Base-by-base conservation (phyloP, 495 filamentous ascomycete genomes). In the Penicillium verhagenii region DNA sequence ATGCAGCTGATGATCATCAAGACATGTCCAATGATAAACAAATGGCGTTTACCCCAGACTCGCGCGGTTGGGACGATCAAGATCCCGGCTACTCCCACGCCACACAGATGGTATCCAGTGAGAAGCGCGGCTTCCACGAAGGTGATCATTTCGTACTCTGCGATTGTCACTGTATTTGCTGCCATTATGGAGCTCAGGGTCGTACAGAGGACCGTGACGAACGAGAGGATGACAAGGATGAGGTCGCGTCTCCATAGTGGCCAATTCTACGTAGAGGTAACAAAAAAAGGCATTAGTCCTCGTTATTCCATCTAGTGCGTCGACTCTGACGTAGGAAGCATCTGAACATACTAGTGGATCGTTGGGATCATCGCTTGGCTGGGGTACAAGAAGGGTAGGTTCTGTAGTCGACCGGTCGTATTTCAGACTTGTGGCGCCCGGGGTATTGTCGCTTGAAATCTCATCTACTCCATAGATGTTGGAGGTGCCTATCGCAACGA, bases 21-120 rank as follows among this genome's bases (percentile, higher is more conserved):
- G 16, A 91, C 38, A 19, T 87, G 86, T 1, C 89, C 92, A n/a
- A 91, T 62, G 20, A 97, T 60, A 69, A 93, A 97, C 5, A 89
- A 68, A 76, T 97, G 92, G 16, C 92, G 80, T 68, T 96, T 96
- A 24, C 92, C 92, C 88, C 89, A 96, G 58, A 96, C 83, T 47
- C 91, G 80, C n/a, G 91, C 90, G 1, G 87, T 88, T 0, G 92
- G 88, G 7, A 97, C 92, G 63, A 92, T 89, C 21, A 96, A 69
- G 59, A 93, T 82, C 8, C 88, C 91, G 6, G 89, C 86, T 18
- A 90, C 71, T 25, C 90, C 92, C 1, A 91, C 87, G 24, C 91
- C 92, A 21, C 90, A 84, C 11, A 97, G 81, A 64, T 90, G 91
- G 65, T 89, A 96, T 40, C 92, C 92, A 0, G 92, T 97, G 42